A percentile compares a stretch with the other conserved stretches of the same genome.
These are phyloP conservation scores for Carallia brachiata DNA, from an alignment of 345 rosid species.

Conservation along the genomic window DNA sequence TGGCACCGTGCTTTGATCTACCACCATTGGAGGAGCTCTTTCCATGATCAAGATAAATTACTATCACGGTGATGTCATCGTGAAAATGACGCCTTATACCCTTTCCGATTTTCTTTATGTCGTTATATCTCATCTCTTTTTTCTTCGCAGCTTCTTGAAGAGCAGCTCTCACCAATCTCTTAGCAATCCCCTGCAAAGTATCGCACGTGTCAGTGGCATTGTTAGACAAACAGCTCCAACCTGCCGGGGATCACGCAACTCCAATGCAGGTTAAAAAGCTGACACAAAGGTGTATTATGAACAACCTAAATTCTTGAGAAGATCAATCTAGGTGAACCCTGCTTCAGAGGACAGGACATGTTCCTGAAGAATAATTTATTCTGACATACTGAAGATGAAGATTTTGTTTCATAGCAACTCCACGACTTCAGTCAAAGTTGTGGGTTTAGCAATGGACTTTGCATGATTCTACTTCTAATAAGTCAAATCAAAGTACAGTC, in stretches of 20 bases:
- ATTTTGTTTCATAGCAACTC: not conserved
- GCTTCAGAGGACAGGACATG: not conserved
- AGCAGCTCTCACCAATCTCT: not conserved
- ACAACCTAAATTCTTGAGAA: not conserved
- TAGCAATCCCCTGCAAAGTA: conserved; percentile 5
- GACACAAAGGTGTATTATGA: not conserved
- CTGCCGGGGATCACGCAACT: not conserved
- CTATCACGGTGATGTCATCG: not conserved
- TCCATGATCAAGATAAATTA: conserved; percentile 19
- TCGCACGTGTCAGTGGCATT: not conserved
- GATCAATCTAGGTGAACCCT: no score
- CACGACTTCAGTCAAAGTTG: not conserved
- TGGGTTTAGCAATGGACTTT: not conserved
- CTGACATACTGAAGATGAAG: not conserved
- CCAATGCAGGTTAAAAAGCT: not conserved
- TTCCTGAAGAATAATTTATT: not conserved
- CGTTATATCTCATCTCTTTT: not conserved
- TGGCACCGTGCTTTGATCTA: conserved; percentile 23
- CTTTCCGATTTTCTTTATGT: not conserved
- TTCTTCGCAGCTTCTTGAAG: not conserved
- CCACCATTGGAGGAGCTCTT: conserved; percentile 26
- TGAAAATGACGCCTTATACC: not conserved
- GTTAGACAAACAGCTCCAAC: not conserved
- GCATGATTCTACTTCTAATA: not conserved
- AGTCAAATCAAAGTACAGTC: not conserved